phyloP scores from a whole-genome alignment of 2,329 filamentous ascomycete genomes.

The Colletotrichum truncatum region DNA sequence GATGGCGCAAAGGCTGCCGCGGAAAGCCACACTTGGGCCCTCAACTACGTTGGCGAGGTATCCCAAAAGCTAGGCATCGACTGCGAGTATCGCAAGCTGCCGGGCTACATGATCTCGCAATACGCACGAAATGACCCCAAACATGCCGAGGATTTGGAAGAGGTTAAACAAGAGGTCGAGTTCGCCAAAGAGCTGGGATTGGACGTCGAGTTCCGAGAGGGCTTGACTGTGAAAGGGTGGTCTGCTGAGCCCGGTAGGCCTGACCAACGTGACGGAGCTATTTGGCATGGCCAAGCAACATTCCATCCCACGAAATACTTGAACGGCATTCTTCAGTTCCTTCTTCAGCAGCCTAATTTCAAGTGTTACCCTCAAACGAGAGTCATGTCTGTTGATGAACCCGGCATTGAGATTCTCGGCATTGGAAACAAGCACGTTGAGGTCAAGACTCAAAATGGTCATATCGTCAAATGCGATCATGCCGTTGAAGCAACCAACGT shows the following conservation, averaged over 20 bases:
- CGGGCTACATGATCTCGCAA: conserved; percentile 60
- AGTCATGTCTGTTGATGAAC: conserved; percentile 56
- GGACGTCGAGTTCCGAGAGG: conserved; percentile 50
- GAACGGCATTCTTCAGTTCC: conserved; percentile 59
- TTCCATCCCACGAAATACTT: conserved; percentile 68
- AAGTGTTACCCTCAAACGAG: conserved; percentile 61
- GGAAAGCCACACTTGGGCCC: conserved; percentile 63
- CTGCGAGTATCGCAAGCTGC: conserved; percentile 63
- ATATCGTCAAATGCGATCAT: conserved; percentile 56
- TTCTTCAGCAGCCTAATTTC: conserved; percentile 61
- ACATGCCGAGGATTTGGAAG: conserved; percentile 54
- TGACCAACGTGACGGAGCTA: conserved; percentile 59
- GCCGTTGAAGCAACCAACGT: conserved; percentile 64
- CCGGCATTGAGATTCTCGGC: conserved; percentile 53
- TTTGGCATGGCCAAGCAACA: conserved; percentile 58
- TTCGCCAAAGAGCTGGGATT: conserved; percentile 54
- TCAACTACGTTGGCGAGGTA: conserved; percentile 60
- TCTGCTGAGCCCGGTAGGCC: conserved; percentile 45
- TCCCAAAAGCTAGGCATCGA: conserved; percentile 58
- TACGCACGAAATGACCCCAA: conserved; percentile 50
- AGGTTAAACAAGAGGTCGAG: conserved; percentile 54
- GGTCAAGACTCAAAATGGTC: conserved; percentile 54
- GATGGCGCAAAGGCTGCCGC: conserved; percentile 57
- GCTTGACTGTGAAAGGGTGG: conserved; percentile 60
- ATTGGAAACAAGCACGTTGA: conserved; percentile 54